phyloP scores from a whole-genome alignment of 495 filamentous ascomycete genomes.

The Neurospora pannonica region DNA sequence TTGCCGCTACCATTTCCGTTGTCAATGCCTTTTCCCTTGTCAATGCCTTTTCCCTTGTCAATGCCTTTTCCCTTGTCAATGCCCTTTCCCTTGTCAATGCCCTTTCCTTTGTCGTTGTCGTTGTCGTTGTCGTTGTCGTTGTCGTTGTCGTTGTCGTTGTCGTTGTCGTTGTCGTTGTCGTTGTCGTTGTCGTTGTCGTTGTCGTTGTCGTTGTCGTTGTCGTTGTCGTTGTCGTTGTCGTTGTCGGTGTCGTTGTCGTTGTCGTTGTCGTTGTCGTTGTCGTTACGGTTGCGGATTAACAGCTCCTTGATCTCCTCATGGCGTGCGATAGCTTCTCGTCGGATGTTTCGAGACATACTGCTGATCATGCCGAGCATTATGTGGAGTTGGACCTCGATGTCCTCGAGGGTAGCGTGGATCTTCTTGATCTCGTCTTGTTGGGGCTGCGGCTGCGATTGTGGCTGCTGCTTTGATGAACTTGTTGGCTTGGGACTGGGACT shows the following conservation, averaged over 20 bases:
- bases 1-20: neutral
- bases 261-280: neutral
- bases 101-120: too few species aligned
- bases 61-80: too few species aligned
- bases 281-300: neutral
- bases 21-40: neutral
- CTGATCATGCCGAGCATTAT: neutral
- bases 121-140: too few species aligned
- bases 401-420: neutral
- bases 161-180: too few species aligned
- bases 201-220: neutral
- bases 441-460: neutral
- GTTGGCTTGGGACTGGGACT: neutral
- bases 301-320: neutral
- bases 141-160: too few species aligned
- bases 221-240: neutral
- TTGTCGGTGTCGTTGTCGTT: neutral
- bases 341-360: neutral
- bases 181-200: too few species aligned
- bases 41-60: neutral
- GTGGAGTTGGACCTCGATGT: neutral
- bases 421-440: neutral
- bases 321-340: neutral
- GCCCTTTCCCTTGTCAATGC: too few species aligned
- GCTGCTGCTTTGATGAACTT: neutral